These are phyloP conservation scores for Pythium guiyangense DNA, from an alignment of 352 stramenopile species.

Conservation along the genomic window DNA sequence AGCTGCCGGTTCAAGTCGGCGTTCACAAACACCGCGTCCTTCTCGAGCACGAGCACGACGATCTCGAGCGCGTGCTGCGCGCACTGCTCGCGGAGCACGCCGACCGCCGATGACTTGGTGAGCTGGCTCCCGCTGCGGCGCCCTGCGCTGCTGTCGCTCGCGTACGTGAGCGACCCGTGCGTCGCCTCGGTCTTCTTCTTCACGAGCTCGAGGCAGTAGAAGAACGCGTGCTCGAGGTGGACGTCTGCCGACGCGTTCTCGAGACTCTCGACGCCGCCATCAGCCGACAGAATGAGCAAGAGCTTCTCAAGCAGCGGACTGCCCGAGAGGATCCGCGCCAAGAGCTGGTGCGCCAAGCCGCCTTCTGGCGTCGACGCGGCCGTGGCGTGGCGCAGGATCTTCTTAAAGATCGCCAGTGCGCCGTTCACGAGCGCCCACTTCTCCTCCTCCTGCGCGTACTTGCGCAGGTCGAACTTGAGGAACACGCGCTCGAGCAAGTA, in stretches of 20 bases:
- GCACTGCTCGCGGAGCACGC: constrained; percentile 52
- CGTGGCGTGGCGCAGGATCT: constrained; percentile 54
- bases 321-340: constrained; percentile 65
- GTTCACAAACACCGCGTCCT: constrained; percentile 66
- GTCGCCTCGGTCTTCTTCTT: constrained; percentile 68
- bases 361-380: constrained; percentile 35
- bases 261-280: constrained; percentile 68
- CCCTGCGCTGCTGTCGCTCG: constrained; percentile 41
- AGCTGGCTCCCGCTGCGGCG: constrained; percentile 39
- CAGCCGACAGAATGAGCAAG: constrained; percentile 57
- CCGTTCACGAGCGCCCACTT: constrained; percentile 79
- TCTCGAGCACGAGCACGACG: constrained; percentile 65
- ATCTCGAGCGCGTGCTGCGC: constrained; percentile 79
- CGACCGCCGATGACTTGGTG: constrained; percentile 46
- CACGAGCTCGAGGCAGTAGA: constrained; percentile 77
- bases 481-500: constrained; percentile 81
- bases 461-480: constrained; percentile 79
- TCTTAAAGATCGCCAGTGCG: constrained; percentile 71
- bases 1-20: constrained; percentile 47
- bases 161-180: constrained; percentile 64
- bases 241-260: constrained; percentile 69
- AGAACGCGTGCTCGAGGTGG: constrained; percentile 76
- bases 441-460: constrained; percentile 80
- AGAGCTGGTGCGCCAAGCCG: constrained; percentile 60
- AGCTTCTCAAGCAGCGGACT: constrained; percentile 66